These are phyloP conservation scores for Sicyos baderoa DNA, from an alignment of 306 rosid species.

Conservation along the genomic window DNA sequence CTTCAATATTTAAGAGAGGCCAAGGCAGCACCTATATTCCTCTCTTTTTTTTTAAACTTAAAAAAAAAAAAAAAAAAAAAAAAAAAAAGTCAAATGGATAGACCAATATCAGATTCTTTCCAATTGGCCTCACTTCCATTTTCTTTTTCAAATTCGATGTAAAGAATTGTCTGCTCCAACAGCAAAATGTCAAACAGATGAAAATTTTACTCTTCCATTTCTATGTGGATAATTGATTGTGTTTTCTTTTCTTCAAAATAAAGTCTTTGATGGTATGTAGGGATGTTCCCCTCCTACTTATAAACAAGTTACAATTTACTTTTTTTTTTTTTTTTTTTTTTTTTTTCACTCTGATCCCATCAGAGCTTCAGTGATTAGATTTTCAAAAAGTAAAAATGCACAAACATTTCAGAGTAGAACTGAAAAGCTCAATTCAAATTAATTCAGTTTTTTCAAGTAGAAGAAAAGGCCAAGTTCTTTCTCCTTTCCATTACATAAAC, in stretches of 20 bases:
- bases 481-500: slow-evolving; percentile 3
- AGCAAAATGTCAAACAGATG: slow-evolving; percentile 11
- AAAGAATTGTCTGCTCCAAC: neutral
- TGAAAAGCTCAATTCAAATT: neutral
- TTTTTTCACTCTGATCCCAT: neutral
- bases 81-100: neutral
- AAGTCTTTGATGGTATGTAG: neutral
- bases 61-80: too few species aligned
- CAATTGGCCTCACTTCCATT: neutral
- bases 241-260: neutral
- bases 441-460: neutral
- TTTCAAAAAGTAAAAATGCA: neutral
- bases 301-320: neutral
- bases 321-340: neutral
- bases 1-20: too few species aligned
- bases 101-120: neutral
- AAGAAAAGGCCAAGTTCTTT: slow-evolving; percentile 4
- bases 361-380: neutral
- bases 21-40: too few species aligned
- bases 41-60: too few species aligned
- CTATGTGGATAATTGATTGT: neutral
- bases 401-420: neutral
- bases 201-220: neutral
- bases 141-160: neutral
- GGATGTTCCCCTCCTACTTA: slow-evolving; percentile 4